phyloP scores from a whole-genome alignment of 164 flowering plant genomes.

The Chloranthus sessilifolius region DNA sequence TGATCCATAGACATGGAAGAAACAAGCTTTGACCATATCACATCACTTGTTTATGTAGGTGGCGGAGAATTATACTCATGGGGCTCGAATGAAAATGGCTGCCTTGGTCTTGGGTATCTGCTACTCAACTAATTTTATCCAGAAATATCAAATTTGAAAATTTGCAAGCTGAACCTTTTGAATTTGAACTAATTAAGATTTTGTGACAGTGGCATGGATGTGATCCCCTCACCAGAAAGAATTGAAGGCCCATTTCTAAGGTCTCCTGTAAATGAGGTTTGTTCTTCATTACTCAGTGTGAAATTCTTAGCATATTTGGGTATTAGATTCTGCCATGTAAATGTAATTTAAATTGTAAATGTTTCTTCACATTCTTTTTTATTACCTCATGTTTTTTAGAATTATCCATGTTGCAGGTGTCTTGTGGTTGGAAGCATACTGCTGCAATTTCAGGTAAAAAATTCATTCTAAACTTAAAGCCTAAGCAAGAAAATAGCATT shows the following conservation, averaged over 20 bases:
- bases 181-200: slow-evolving; percentile 5
- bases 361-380: neutral
- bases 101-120: slow-evolving; percentile 92
- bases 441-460: slow-evolving; percentile 85
- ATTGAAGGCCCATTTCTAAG: slow-evolving; percentile 70
- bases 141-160: neutral
- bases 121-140: slow-evolving; percentile 1
- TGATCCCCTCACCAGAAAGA: slow-evolving; percentile 55
- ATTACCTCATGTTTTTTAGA: neutral
- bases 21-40: slow-evolving; percentile 4
- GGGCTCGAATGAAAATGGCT: slow-evolving; percentile 99
- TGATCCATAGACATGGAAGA: too few species aligned
- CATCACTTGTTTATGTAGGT: slow-evolving; percentile 32
- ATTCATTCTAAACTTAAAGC: neutral
- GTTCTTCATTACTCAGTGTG: slow-evolving; percentile 3
- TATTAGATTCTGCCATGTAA: neutral
- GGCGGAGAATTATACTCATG: slow-evolving; percentile 81
- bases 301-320: neutral
- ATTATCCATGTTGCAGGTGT: slow-evolving; percentile 43
- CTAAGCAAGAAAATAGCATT: neutral
- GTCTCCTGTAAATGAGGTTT: slow-evolving; percentile 56
- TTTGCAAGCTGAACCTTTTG: slow-evolving; percentile 1
- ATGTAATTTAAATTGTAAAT: neutral
- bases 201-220: slow-evolving; percentile 47
- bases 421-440: slow-evolving; percentile 99